Percentiles rank a stretch among this genome's conserved stretches.
Conservation (phyloP, 805 yeast genomes). For the Zygosaccharomyces kombuchaensis region DNA sequence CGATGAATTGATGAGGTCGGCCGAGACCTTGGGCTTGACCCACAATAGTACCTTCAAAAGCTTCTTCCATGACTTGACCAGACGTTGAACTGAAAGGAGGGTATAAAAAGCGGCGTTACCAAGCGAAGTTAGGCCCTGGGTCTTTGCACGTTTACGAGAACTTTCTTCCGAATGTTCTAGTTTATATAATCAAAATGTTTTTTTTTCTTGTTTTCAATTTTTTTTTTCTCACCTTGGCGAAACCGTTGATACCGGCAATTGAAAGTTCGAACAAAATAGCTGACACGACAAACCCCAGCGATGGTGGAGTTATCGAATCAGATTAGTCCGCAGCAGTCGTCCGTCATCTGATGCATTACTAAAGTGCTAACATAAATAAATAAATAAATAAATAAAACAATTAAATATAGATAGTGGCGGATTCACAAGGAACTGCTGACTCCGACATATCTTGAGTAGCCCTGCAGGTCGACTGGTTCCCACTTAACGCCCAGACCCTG, state of each 20-base stretch:
- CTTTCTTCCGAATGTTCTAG: not conserved
- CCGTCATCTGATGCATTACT: not conserved
- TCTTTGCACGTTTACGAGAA: not conserved
- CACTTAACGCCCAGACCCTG: constrained; percentile 40
- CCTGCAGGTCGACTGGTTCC: constrained; percentile 34
- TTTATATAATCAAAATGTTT: not conserved
- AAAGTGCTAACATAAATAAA: constrained; percentile 4
- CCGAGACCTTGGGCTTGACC: constrained; percentile 1
- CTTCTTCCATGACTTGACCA: constrained; percentile 1
- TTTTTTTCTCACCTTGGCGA: constrained; percentile 3
- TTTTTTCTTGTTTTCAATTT: not conserved
- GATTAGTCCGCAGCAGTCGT: not conserved
- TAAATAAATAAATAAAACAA: constrained; percentile 1
- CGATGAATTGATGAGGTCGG: not conserved
- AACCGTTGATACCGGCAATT: not conserved
- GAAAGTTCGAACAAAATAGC: not conserved
- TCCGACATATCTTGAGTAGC: constrained; percentile 34
- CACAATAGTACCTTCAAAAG: not conserved
- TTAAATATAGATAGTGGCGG: not conserved
- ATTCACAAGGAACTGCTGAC: constrained; percentile 12
- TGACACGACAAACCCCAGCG: not conserved
- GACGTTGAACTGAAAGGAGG: not conserved
- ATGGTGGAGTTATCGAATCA: not conserved
- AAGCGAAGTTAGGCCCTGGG: not conserved
- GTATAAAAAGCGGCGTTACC: not conserved